These are phyloP conservation scores for Solanum tarijense DNA, from an alignment of 257 asterid genomes.

Conservation along the genomic window DNA sequence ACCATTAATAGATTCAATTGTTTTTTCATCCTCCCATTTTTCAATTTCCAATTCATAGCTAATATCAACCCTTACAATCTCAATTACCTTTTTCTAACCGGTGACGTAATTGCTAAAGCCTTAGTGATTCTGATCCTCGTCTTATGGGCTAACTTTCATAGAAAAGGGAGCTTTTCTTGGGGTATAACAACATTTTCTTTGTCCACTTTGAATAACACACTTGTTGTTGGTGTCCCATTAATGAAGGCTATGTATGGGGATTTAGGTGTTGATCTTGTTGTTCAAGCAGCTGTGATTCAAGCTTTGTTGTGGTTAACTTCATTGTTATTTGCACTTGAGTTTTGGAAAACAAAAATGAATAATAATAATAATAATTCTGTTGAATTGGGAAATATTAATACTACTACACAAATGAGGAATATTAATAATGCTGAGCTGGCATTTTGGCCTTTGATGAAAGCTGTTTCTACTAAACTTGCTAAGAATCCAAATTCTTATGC, in stretches of 20 bases:
- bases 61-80: constrained; percentile 9
- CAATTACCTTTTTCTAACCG: constrained; percentile 2
- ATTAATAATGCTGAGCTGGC: not conserved
- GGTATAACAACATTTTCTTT: constrained; percentile 18
- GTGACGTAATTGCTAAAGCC: constrained; percentile 7
- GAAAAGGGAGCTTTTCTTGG: constrained; percentile 6
- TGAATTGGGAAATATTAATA: not conserved
- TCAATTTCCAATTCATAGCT: constrained; percentile 13
- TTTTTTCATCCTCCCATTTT: constrained; percentile 20
- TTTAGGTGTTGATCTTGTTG: constrained; percentile 15
- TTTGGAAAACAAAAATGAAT: not conserved
- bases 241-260: constrained; percentile 26
- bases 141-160: constrained; percentile 10
- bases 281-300: constrained; percentile 21
- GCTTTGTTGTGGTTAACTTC: constrained; percentile 13
- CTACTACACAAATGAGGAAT: not conserved
- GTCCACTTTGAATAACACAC: constrained; percentile 15
- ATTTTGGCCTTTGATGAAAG: constrained; percentile 15
- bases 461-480: constrained; percentile 32
- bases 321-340: constrained; percentile 13
- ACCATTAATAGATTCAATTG: constrained; percentile 16
- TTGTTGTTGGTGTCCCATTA: constrained; percentile 32
- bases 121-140: not conserved
- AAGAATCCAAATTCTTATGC: constrained; percentile 57
- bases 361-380: not conserved